Evolutionary conservation across 1,284 basidiomycete genomes (phyloP), one percentile per base, ranked within the genome.

Genomic region (Heterobasidion parviporum): DNA sequence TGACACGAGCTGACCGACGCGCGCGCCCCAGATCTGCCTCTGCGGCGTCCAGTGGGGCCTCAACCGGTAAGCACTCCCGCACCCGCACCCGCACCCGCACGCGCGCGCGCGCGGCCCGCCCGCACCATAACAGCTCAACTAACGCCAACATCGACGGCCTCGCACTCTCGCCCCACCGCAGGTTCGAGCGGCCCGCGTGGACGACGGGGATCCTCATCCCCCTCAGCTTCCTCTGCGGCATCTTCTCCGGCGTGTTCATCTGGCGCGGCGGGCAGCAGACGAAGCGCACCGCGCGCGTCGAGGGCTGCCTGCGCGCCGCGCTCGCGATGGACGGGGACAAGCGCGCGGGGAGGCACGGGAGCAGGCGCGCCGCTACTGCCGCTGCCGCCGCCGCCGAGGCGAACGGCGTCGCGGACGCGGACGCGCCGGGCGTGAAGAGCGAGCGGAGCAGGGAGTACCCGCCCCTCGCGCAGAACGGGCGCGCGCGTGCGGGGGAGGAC

Each of bases 1-100:
- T 9, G 38, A 46, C 56, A 36, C 38, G 56, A n/a, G 46, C 54
- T 56, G 32, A 35, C 26, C 14, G 52, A 16, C 14, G 18, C 8
- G 8, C 43, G 41, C 50, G 45, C 38, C 41, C 6, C 62, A 85
- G 78, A 73, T 77, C 56, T 77, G 89, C n/a, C 72, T 91, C 10
- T 89, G 88, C 62, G 87, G 81, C 2, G 83, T 80, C 45, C 94
- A 94, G 84, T 94, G 92, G 92, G 80, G 86, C 2, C 68, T 94
- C 64, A 81, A 87, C 64, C 72, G 83, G 77, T 79, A 61, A 57
- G 68, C 56, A 7, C n/a, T 34, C 18, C 16, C 49, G 18, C 46
- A 47, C n/a, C n/a, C n/a, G n/a, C n/a, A n/a, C n/a, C n/a, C n/a
- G n/a, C n/a, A 35, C 18, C 16, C 49, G 18, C 46, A 47, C n/a